These are phyloP conservation scores for Exutisphaerella laricina DNA, from an alignment of 2,329 filamentous ascomycete genomes.

Conservation along the genomic window DNA sequence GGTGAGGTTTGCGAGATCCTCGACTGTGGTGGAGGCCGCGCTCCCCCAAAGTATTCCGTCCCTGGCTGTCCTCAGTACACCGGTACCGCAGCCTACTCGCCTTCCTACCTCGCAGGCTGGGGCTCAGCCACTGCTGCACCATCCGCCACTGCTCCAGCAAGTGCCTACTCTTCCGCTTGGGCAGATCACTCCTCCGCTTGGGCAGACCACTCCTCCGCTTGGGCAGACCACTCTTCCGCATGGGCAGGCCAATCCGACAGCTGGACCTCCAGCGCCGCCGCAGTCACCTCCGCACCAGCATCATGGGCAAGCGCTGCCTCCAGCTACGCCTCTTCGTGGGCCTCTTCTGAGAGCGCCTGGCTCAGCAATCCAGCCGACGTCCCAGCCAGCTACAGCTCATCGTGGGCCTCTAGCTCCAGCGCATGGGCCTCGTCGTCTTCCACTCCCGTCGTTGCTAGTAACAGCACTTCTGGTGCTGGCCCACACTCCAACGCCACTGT, in stretches of 20 bases:
- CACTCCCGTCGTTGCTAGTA: neutral
- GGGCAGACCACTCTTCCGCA: neutral
- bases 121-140: constrained; percentile 13
- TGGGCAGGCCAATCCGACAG: neutral
- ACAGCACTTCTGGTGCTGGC: constrained; percentile 1
- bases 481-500: constrained; percentile 3
- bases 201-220: neutral
- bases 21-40: constrained; percentile 63
- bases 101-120: constrained; percentile 43
- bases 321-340: neutral
- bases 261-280: neutral
- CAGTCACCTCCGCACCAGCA: neutral
- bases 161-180: neutral
- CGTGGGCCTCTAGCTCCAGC: neutral
- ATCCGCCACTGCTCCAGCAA: constrained; percentile 2
- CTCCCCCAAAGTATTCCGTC: constrained; percentile 56
- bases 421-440: neutral
- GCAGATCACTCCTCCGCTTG: neutral
- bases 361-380: too few species aligned
- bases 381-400: neutral
- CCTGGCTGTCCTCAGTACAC: constrained; percentile 55
- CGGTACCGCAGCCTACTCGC: constrained; percentile 52
- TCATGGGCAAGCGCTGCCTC: neutral
- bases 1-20: constrained; percentile 60
- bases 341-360: neutral